Evolutionary conservation across 2,329 filamentous ascomycete species (phyloP).

Genomic region (Fusarium miscanthi): DNA sequence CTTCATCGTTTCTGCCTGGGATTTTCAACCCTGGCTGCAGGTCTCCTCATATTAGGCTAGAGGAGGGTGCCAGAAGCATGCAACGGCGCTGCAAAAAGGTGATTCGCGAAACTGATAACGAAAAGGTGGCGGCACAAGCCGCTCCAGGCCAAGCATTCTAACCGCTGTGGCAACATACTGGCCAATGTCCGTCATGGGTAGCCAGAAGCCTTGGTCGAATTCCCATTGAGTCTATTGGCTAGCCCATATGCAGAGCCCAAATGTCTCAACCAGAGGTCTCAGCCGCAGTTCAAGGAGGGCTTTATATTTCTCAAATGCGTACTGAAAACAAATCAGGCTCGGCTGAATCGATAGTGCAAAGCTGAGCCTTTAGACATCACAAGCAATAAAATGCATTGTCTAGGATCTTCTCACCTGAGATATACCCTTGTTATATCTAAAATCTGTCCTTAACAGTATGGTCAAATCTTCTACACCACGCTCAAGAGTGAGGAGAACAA

Average conservation of each 20-base stretch:
- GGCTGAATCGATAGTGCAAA: no score
- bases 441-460: not conserved
- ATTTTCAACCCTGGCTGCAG: not conserved
- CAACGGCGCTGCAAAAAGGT: not conserved
- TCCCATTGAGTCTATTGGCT: not conserved
- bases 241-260: not conserved
- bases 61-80: not conserved
- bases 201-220: not conserved
- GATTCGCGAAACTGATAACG: not conserved
- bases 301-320: not conserved
- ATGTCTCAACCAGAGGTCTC: not conserved
- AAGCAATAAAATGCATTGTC: rapidly evolving
- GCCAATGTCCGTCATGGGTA: not conserved
- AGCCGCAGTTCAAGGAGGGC: not conserved
- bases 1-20: not conserved
- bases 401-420: rapidly evolving
- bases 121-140: not conserved
- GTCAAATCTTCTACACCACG: rapidly evolving
- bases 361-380: not conserved
- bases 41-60: not conserved
- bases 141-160: not conserved
- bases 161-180: not conserved
- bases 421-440: rapidly evolving
- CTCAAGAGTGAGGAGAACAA: not conserved
- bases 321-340: not conserved